Evolutionary conservation across 192 early-diverging fungal species (phyloP), one percentile per base, ranked within the genome.

Genomic region (Coemansia sp.): DNA sequence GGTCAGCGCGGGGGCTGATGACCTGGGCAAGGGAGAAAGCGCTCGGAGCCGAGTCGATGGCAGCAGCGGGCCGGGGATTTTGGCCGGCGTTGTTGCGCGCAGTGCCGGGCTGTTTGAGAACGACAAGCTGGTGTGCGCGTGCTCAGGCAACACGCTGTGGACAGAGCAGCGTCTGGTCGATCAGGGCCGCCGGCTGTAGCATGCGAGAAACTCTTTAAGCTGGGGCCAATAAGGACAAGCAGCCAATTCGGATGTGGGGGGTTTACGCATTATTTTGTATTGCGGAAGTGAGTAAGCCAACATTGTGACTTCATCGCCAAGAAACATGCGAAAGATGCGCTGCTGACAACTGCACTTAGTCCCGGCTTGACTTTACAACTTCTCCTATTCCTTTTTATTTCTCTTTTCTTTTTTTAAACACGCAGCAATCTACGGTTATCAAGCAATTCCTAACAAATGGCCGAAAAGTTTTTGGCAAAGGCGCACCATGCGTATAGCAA

Each of bases 61-160:
- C 39, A 30, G 43, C 48, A 84, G 84, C 45, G 87, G 86, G 11
- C 66, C 72, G 8, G 87, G 89, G 24, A 67, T 89, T 8, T 70
- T 91, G 44, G 87, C 87, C 52, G 93, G 93, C 18, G 86, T 96
- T 42, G 83, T 96, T 71, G 93, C 93, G 0, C 82, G 92, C 59
- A 90, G 86, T 37, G 93, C 93, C 2, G 93, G 93, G 22, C 82
- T 89, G 23, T 96, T 96, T 81, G 87, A 94, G 68, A 96, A 96
- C 64, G 79, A 82, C 22, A 96, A 96, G 54, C 86, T 82, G 61
- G 82, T 96, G 9, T 96, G 93, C 64, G 84, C 86, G 21, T 96
- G 93, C 71, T 81, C 69, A 27, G 93, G 93, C 17, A 83, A 84
- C 55, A 96, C 93, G 18, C 69, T 96, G 45, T 96, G 93, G 93